Evolutionary conservation across 441 rosid species (phyloP).

Genomic region (Geranium incanum): DNA sequence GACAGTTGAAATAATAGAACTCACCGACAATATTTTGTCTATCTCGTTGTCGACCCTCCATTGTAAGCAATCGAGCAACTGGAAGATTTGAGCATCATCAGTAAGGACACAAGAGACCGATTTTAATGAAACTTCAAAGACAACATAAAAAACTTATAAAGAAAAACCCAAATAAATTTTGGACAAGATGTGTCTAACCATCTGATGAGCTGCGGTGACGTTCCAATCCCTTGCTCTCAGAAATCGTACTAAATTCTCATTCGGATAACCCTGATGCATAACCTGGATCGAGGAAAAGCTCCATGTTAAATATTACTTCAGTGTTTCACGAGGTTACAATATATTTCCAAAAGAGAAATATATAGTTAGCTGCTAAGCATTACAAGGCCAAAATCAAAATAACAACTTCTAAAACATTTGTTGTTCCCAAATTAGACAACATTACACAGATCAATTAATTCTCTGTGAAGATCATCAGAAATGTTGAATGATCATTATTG

Average conservation of each 20-base stretch:
- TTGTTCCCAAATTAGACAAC: neutral
- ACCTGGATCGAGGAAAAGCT: constrained; percentile 29
- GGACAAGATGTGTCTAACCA: constrained; percentile 34
- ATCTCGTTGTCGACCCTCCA: constrained; percentile 60
- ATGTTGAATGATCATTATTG: neutral
- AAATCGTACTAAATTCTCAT: constrained; percentile 45
- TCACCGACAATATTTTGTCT: constrained; percentile 50
- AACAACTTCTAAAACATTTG: neutral
- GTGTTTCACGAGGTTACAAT: neutral
- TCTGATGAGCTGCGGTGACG: constrained; percentile 51
- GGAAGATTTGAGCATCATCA: constrained; percentile 29
- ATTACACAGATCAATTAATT: neutral
- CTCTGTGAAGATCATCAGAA: neutral
- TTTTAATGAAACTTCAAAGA: constrained; percentile 6
- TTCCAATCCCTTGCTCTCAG: constrained; percentile 74
- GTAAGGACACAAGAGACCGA: constrained; percentile 9
- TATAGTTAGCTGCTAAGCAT: neutral
- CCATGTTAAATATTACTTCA: neutral
- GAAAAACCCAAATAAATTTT: neutral
- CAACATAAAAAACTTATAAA: neutral
- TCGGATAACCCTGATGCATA: constrained; percentile 52
- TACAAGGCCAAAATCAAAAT: neutral
- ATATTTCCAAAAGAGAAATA: neutral
- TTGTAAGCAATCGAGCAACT: constrained; percentile 50
- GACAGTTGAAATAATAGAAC: constrained; percentile 14